Percentiles rank a stretch among this genome's conserved stretches.
These are phyloP conservation scores for Ilyonectria robusta DNA, from an alignment of 2,329 filamentous ascomycete species.

Conservation along the genomic window DNA sequence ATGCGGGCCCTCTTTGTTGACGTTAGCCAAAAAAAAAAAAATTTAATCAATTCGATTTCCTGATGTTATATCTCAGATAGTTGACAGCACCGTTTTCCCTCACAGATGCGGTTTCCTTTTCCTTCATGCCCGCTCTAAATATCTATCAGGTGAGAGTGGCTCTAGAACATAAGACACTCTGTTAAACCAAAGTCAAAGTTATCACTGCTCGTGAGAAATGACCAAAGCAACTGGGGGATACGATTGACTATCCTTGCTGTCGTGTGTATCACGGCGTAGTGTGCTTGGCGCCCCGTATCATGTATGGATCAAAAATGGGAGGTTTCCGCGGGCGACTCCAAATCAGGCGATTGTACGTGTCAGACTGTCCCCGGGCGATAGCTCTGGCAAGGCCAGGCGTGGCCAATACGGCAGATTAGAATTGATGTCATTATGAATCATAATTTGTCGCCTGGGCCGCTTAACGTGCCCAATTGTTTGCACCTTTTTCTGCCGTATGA, in stretches of 20 bases:
- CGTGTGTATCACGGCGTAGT: not conserved
- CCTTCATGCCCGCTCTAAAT: too few species aligned
- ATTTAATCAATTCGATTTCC: too few species aligned
- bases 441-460: not conserved
- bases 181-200: too few species aligned
- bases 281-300: not conserved
- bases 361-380: not conserved
- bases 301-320: conserved; percentile 21
- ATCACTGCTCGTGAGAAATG: too few species aligned
- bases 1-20: too few species aligned
- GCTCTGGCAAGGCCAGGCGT: not conserved
- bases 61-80: too few species aligned
- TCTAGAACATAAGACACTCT: too few species aligned
- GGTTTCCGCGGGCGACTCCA: conserved; percentile 20
- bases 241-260: conserved; percentile 12
- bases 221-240: too few species aligned
- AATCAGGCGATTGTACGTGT: not conserved
- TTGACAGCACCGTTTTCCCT: too few species aligned
- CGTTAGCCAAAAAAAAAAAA: too few species aligned
- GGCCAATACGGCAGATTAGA: not conserved
- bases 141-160: too few species aligned
- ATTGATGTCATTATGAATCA: not conserved
- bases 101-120: too few species aligned
- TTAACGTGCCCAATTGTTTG: not conserved
- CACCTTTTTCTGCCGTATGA: not conserved